Base-by-base conservation (phyloP, 371 early-diverging fungal species). In the Batkoa obscura region DNA sequence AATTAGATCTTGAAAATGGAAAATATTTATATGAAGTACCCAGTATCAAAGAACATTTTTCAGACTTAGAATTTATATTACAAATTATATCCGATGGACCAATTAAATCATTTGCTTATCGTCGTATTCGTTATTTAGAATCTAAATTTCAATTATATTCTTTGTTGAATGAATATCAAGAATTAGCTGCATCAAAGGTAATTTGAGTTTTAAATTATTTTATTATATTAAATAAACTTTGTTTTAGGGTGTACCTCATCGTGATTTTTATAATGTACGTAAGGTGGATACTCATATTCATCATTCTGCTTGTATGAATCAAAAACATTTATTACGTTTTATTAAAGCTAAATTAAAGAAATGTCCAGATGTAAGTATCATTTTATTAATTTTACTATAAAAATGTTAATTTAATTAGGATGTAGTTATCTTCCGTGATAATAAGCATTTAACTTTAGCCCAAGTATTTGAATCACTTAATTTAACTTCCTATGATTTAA, bases 251-350 rank as follows among this genome's bases (percentile, higher is more conserved):
- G 92, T 91, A 12, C 93, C 95, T 1, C 95, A 94, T 63, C 75
- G 94, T 60, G 99, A 98, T 66, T 94, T 97, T 60, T 98, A 98
- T 73, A 98, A 96, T 60, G 95, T 97, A 30, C 84, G 97, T 55
- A 98, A 98, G 66, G 97, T 94, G 32, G 99, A 98, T 69, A 96
- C 94, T 32, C 98, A 98, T 76, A 86, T 98, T 42, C 99, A 98
- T 60, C 86, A 93, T 63, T 84, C 92, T 2, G 81, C 91, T 10
- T 90, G 91, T 59, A 97, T 98, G 96, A 98, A 98, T 69, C 92
- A 93, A 65, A 98, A 98, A 73, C 97, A 97, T 66, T 64, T 98
- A 57, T 68, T 98, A 31, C 88, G 96, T 34, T 98, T 95, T 61
- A 97, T 98, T 66, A 98, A 98, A 68, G 70, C 87, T 47, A 97